Conservation (phyloP, 192 early-diverging fungal genomes). For the Helicostylum pulchrum region DNA sequence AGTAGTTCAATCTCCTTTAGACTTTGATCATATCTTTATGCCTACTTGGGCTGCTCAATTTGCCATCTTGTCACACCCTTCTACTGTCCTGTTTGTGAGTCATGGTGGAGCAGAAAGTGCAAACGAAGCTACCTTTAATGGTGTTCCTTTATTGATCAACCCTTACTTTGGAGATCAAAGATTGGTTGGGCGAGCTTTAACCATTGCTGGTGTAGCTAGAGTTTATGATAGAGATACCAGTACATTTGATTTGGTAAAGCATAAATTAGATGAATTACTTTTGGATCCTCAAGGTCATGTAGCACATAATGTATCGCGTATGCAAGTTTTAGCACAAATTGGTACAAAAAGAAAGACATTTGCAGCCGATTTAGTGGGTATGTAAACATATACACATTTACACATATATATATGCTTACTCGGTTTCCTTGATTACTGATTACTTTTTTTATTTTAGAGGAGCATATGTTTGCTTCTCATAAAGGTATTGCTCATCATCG, state of each 20-base stretch:
- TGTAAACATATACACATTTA: no score
- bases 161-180: conserved; percentile 33
- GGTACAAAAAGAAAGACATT: not conserved
- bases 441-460: not conserved
- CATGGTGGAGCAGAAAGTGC: conserved; percentile 27
- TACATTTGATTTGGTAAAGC: not conserved
- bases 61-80: conserved; percentile 27
- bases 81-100: conserved; percentile 26
- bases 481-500: not conserved
- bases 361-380: not conserved
- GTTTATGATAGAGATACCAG: not conserved
- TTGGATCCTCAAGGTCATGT: not conserved
- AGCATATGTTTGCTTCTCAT: conserved; percentile 2
- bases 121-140: conserved; percentile 28
- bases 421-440: no score
- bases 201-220: conserved; percentile 6
- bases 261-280: not conserved
- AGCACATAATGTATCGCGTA: not conserved
- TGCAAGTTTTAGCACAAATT: not conserved
- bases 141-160: conserved; percentile 22
- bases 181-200: not conserved
- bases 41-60: conserved; percentile 31
- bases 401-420: no score
- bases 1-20: not conserved
- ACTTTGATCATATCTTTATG: not conserved